A percentile compares a stretch with the other conserved stretches of the same genome.
Evolutionary conservation across 208 protist species (phyloP).

Genomic region (Acanthamoeba lugdunensis): DNA sequence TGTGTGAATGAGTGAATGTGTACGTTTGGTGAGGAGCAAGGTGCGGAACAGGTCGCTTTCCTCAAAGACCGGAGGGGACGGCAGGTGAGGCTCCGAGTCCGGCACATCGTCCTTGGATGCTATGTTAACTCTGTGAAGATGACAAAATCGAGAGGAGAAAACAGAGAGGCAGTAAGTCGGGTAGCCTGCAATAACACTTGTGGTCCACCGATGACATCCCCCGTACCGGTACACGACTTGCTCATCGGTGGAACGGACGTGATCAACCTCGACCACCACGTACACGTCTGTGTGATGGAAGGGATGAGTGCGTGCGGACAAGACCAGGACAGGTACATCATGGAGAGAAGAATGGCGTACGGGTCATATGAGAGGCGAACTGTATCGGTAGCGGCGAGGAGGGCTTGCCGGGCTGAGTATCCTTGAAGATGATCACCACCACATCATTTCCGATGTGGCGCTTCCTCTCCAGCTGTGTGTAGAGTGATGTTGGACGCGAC

Average conservation of each 20-base stretch:
- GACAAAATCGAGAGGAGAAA: neutral
- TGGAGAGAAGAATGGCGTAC: neutral
- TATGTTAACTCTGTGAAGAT: slow-evolving; percentile 22
- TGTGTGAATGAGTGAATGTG: neutral
- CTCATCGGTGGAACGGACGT: neutral
- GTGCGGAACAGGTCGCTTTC: slow-evolving; percentile 46
- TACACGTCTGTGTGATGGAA: neutral
- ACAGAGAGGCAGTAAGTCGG: neutral
- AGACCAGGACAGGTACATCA: neutral
- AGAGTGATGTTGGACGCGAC: neutral
- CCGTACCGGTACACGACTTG: slow-evolving; percentile 4
- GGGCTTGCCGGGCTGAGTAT: slow-evolving; percentile 12
- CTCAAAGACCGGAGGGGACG: slow-evolving; percentile 27
- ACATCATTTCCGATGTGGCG: slow-evolving; percentile 55
- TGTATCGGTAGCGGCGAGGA: neutral
- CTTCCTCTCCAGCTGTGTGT: slow-evolving; percentile 41
- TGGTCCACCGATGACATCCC: neutral
- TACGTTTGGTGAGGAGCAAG: slow-evolving; percentile 60
- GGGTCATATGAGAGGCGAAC: slow-evolving; percentile 54
- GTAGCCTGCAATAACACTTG: neutral
- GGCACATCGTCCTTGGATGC: slow-evolving; percentile 43
- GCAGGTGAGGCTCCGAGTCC: neutral
- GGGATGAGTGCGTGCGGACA: neutral
- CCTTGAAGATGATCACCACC: slow-evolving; percentile 64
- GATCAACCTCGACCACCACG: slow-evolving; percentile 36